Base-by-base conservation (phyloP, 441 rosid species). In the Croton setiger region DNA sequence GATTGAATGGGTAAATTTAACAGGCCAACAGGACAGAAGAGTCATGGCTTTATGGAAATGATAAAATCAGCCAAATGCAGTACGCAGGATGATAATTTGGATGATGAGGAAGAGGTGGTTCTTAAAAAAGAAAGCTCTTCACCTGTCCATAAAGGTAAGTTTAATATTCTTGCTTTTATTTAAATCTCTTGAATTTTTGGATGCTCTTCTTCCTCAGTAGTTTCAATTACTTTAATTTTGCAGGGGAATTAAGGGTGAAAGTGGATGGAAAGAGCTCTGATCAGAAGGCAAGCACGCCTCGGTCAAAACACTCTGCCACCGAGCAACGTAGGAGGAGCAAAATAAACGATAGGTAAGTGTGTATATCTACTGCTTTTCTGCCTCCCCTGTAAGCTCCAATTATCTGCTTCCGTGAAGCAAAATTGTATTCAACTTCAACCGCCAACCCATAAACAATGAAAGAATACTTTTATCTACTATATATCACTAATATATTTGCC, bases 271-370 rank as follows among this genome's bases (percentile, higher is more conserved):
- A 82, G 82, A 83, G 80, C 72, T 69, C 80, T 51, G 93, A 95
- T 39, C 97, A 87, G 81, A 89, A 86, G 79, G 82, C 86, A 23
- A 85, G 79, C 85, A 90, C 97, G 13, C 93, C 98, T 1, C 84
- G 95, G 66, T 95, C 99, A 44, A 95, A 95, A 79, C 99, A 95
- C 81, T 95, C 99, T 45, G 95, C 99, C 7, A 95, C 99, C 0
- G 98, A 95, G 81, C 98, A 95, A 80, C 85, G 97, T 23, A 72
- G 99, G 73, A 87, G 99, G 77, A 92, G 99, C 84, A 95, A 95
- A 83, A 95, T 95, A 72, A 95, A 90, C 71, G 96, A 95, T 80
- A 85, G 97, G 96, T 80, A 78, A 77, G 82, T 68, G 14, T 74
- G 6, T 14, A 9, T 39, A 39, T 39, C 52, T 52, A 12, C 51